A percentile compares a stretch with the other conserved stretches of the same genome.
phyloP scores from a whole-genome alignment of 129 eudicot genomes.

The Deinandra increscens region DNA sequence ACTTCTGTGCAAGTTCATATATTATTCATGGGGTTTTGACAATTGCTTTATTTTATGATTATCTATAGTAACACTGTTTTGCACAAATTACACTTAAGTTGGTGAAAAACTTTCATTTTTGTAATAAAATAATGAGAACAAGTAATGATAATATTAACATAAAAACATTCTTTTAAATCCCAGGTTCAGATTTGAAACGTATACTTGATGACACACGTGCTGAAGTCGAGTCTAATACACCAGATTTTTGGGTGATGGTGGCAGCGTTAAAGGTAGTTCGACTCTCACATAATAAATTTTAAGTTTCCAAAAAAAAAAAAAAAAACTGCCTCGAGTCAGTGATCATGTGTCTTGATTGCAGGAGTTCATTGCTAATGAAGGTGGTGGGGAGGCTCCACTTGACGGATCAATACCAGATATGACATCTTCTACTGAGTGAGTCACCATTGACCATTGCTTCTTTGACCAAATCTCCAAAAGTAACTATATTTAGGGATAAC shows the following conservation, averaged over 20 bases:
- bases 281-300: not conserved
- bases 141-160: constrained; percentile 4
- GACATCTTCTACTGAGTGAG: constrained; percentile 98
- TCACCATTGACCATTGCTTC: constrained; percentile 5
- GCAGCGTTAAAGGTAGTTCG: constrained; percentile 81
- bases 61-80: not conserved
- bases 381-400: constrained; percentile 93
- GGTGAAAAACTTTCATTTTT: constrained; percentile 7
- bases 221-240: constrained; percentile 70
- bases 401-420: constrained; percentile 99
- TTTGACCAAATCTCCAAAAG: constrained; percentile 10
- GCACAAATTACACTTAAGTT: not conserved
- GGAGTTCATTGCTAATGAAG: constrained; percentile 96
- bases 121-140: not conserved
- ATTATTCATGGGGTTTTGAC: not conserved
- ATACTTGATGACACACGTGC: constrained; percentile 71
- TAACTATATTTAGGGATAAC: not conserved
- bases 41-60: not conserved
- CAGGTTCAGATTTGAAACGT: constrained; percentile 70
- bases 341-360: constrained; percentile 25
- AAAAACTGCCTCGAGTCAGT: not conserved
- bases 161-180: constrained; percentile 3
- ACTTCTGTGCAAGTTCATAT: not conserved
- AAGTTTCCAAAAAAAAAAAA: too few species aligned
- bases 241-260: constrained; percentile 97